Conservation (phyloP, 2,329 filamentous ascomycete genomes). For the Trichothecium sympodiale region DNA sequence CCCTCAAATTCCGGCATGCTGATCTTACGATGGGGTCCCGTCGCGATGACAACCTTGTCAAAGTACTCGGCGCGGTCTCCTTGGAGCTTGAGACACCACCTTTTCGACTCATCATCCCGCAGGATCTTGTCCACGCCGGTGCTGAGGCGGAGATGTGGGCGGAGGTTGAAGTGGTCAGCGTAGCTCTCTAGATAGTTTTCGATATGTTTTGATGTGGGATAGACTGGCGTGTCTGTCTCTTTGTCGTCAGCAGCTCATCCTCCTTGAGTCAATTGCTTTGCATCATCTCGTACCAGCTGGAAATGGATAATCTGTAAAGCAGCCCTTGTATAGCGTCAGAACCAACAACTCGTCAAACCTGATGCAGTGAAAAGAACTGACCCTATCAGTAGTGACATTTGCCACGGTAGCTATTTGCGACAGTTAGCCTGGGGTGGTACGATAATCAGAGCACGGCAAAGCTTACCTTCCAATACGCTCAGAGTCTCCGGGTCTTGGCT, state of each 20-base stretch:
- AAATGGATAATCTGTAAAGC: slow-evolving; percentile 24
- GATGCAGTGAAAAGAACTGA: not conserved
- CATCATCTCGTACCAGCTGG: slow-evolving; percentile 12
- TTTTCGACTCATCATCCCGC: slow-evolving; percentile 11
- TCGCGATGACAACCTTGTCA: slow-evolving; percentile 26
- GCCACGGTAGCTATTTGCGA: slow-evolving; percentile 11
- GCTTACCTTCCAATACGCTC: slow-evolving; percentile 18
- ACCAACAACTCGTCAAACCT: no score
- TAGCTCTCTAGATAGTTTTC: slow-evolving; percentile 21
- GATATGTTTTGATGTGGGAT: slow-evolving; percentile 14
- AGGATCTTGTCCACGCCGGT: slow-evolving; percentile 10
- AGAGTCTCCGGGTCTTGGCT: slow-evolving; percentile 25
- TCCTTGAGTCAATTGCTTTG: not conserved
- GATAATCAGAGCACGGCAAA: no score
- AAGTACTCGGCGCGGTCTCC: slow-evolving; percentile 10
- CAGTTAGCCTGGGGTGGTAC: no score
- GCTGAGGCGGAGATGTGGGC: slow-evolving; percentile 13
- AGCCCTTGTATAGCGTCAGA: slow-evolving; percentile 9
- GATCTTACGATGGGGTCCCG: slow-evolving; percentile 20
- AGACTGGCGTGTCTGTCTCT: slow-evolving; percentile 1
- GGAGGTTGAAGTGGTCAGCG: slow-evolving; percentile 18
- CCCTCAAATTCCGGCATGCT: slow-evolving; percentile 23
- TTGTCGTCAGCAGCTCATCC: not conserved
- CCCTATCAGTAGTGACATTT: slow-evolving; percentile 14
- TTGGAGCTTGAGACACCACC: no score